phyloP scores from a whole-genome alignment of 2,329 filamentous ascomycete genomes.

The Botryotinia convoluta region DNA sequence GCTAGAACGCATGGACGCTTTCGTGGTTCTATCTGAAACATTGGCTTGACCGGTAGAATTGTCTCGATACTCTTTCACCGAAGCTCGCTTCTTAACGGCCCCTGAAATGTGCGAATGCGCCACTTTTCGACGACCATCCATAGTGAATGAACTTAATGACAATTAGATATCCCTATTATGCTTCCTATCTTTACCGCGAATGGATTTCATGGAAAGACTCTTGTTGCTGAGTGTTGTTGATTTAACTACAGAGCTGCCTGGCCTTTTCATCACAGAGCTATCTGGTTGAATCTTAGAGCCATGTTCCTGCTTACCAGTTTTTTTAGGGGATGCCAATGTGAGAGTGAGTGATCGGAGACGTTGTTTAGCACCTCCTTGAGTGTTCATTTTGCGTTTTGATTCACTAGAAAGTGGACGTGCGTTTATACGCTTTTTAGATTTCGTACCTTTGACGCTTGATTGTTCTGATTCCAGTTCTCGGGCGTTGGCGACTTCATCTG shows the following conservation, averaged over 20 bases:
- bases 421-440: neutral
- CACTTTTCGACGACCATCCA: neutral
- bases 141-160: neutral
- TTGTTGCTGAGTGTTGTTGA: neutral
- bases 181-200: neutral
- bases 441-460: conserved; percentile 20
- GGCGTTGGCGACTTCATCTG: neutral
- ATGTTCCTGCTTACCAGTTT: neutral
- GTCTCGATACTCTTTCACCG: neutral
- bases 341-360: neutral
- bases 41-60: neutral
- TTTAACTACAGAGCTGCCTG: conserved; percentile 6
- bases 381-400: neutral
- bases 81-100: neutral
- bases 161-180: neutral
- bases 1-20: neutral
- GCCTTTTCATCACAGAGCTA: neutral
- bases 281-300: neutral
- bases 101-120: neutral
- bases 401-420: neutral
- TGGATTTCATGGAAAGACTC: neutral
- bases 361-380: neutral
- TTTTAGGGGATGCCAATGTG: neutral
- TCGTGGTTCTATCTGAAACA: neutral
- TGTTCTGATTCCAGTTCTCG: conserved; percentile 7